Base-by-base conservation (phyloP, 805 yeast species). In the Hanseniaspora mollemarum region DNA sequence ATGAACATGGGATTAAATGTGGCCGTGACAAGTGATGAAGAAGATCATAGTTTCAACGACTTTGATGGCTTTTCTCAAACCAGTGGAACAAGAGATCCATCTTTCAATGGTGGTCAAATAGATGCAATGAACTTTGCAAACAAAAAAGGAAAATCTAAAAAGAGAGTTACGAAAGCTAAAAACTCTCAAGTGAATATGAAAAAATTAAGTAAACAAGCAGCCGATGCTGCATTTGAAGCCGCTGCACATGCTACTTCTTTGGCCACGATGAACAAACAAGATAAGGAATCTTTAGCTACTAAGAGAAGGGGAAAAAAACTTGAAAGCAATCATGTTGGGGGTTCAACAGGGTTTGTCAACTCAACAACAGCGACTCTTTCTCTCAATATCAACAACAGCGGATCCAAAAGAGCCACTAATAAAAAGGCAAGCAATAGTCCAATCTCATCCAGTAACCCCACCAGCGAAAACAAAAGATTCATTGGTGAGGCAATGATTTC, bases 171-270 rank as follows among this genome's bases (percentile, higher is more conserved):
- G 1, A 49, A 50, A 32, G 8, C 53, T 7, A 24, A 33, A 32
- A 26, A 25, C 37, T 36, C n/a, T 24, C 38, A 35, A 3, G 22
- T 29, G 18, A 35, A 39, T 16, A 21, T 19, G 9, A 43, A 50
- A 33, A 44, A 43, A 25, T 26, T 40, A 19, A 39, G 40, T 24
- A 40, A 37, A 25, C 29, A 39, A 15, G 45, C 36, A 15, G 45
- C 51, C 2, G 51, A 48, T 40, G 51, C 51, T 25, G 51, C 51
- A 7, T 48, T 48, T 48, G 51, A 48, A 41, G 51, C 51, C 33
- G 51, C 51, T 40, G 51, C 51, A 18, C 51, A 48, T 40, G 51
- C 51, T 1, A 48, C 31, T 13, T 48, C 51, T 13, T 26, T 48
- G n/a, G 51, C 51, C 12, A 48, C 51, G 1, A 48, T 48, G 28